Evolutionary conservation across 2,329 filamentous ascomycete genomes (phyloP), one percentile per base, ranked within the genome.

Genomic region (Chaetoscypha palmicola): DNA sequence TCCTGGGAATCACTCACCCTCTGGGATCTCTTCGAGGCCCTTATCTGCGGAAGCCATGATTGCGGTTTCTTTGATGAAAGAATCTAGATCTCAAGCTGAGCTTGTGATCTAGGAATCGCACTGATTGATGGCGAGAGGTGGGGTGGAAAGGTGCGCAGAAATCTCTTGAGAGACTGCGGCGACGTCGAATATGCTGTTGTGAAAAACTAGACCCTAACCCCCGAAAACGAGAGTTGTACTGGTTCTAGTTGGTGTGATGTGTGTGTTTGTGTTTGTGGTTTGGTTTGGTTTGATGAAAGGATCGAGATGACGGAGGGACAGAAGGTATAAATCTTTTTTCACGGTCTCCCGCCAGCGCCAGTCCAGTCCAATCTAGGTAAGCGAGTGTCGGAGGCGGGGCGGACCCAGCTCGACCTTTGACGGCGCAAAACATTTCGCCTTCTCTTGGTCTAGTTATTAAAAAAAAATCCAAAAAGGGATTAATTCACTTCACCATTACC

Each of bases 1-100:
- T 26, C 30, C 45, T 52, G 12, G 10, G 21, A 23, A 21, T 16
- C 45, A 53, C 87, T 76, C 77, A 94, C 88, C 80, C 78, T 94
- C 89, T 68, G 87, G 84, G 73, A 95, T 83, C 70, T 97, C 91
- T 79, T 96, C 90, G 76, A 97, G 88, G 79, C 91, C 91, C 79
- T 94, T 95, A 64, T 88, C 86, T 69, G 83, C 82, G 51, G 70
- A 66, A 88, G 90, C 91, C 91, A 97, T 97, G 80, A 85, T 96
- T 91, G 87, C 82, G 82, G 73, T 76, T 72, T 20, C 40, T 52
- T 57, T 61, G 39, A 65, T 55, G 62, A 64, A 64, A 64, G 66
- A 69, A 79, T 76, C 74, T 74, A 79, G 77, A 81, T 77, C 82
- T 79, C 85, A 87, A 84, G 81, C 83, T 69, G 73, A 72, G 81